These are phyloP conservation scores for Colletotrichum liriopes DNA, from an alignment of 2,329 filamentous ascomycete species.

Conservation along the genomic window DNA sequence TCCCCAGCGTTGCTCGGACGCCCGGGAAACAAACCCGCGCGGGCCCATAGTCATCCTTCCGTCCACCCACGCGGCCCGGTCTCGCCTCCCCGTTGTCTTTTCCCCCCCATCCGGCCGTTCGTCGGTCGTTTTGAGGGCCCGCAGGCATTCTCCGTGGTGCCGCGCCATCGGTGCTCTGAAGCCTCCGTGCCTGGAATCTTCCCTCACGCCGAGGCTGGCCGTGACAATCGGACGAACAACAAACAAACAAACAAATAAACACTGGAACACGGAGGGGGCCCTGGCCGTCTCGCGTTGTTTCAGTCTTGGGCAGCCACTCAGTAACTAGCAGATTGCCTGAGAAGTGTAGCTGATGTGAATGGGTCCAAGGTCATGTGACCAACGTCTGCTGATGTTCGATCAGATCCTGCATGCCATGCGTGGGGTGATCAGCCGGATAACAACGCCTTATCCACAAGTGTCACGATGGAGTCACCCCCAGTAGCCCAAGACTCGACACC, in stretches of 20 bases:
- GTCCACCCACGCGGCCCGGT: conserved; percentile 17
- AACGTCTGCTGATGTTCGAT: not conserved
- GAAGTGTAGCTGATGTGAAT: not conserved
- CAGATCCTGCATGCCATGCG: no score
- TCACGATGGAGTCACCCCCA: not conserved
- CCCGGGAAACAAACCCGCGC: conserved; percentile 12
- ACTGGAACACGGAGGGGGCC: no score
- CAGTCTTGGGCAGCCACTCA: not conserved
- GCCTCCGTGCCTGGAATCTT: not conserved
- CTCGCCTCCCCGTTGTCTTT: conserved; percentile 1
- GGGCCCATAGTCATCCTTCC: conserved; percentile 9
- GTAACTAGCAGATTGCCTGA: no score
- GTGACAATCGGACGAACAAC: not conserved
- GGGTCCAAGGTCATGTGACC: not conserved
- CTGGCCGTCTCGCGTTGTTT: not conserved
- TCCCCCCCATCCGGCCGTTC: not conserved
- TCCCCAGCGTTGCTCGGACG: conserved; percentile 1
- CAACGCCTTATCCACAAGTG: not conserved
- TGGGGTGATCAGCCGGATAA: not conserved
- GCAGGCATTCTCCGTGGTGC: not conserved
- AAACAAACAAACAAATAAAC: not conserved
- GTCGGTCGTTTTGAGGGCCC: not conserved
- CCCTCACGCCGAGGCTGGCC: not conserved
- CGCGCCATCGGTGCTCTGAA: not conserved
- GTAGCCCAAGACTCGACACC: not conserved